A percentile compares a stretch with the other conserved stretches of the same genome.
These are phyloP conservation scores for Chlamydomonas sphaeroides DNA, from an alignment of 139 green algal genomes.

Conservation along the genomic window DNA sequence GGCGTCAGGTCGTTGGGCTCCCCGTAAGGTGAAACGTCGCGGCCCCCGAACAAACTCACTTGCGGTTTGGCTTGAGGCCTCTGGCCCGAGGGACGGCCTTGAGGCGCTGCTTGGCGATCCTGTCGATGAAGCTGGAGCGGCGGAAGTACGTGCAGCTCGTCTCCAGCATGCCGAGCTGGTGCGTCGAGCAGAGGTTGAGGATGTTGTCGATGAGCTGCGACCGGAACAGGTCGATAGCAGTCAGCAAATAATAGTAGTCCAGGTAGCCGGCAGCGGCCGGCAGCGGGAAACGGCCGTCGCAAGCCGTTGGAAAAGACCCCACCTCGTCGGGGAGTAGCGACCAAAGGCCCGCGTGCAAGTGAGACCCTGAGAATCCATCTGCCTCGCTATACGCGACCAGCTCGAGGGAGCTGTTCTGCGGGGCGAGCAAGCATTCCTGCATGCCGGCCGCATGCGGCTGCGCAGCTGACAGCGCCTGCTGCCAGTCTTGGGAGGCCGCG, in stretches of 20 bases:
- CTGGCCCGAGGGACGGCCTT: conserved; percentile 69
- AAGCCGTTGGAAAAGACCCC: neutral
- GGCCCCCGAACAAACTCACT: no score
- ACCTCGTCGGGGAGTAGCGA: conserved; percentile 53
- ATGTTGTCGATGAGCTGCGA: conserved; percentile 72
- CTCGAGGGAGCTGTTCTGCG: conserved; percentile 12
- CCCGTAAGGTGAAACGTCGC: no score
- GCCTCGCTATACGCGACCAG: neutral
- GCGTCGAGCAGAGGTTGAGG: conserved; percentile 62
- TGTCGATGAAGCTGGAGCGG: conserved; percentile 64
- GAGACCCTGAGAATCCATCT: conserved; percentile 7
- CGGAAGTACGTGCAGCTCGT: conserved; percentile 74
- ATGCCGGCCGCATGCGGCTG: neutral
- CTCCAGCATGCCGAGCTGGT: conserved; percentile 74
- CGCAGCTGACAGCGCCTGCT: neutral
- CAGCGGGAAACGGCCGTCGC: no score
- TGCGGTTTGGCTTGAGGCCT: conserved; percentile 70
- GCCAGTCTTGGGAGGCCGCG: conserved; percentile 13
- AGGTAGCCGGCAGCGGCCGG: no score
- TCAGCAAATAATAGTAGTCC: no score
- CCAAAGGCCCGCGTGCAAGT: conserved; percentile 41
- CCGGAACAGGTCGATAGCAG: no score
- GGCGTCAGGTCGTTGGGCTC: no score
- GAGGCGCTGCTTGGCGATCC: conserved; percentile 67
- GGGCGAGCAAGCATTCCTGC: conserved; percentile 13